A percentile compares a stretch with the other conserved stretches of the same genome.
These are phyloP conservation scores for Nicotiana noctiflora DNA, from an alignment of 257 asterid species.

Conservation along the genomic window DNA sequence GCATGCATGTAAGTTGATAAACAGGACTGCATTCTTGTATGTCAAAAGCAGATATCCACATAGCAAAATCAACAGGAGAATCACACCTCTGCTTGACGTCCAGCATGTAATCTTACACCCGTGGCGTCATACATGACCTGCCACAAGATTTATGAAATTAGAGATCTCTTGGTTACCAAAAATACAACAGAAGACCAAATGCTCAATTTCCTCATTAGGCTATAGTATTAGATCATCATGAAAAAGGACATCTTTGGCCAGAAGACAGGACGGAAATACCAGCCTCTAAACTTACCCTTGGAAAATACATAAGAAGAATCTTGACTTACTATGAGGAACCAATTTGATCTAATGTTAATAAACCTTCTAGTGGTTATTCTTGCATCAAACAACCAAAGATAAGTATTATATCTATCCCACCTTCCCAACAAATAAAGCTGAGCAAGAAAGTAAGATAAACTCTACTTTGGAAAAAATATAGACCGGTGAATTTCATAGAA, in stretches of 20 bases:
- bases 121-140: slow-evolving; percentile 25
- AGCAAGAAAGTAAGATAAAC: background rate
- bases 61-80: background rate
- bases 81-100: slow-evolving; percentile 21
- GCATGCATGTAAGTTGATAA: background rate
- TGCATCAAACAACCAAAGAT: background rate
- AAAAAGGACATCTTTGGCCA: background rate
- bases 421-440: background rate
- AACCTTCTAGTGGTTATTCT: background rate
- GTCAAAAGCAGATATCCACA: background rate
- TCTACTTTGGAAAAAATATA: background rate
- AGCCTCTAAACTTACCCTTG: background rate
- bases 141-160: slow-evolving; percentile 2
- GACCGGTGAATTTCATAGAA: background rate
- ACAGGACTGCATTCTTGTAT: background rate
- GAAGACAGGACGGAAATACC: background rate
- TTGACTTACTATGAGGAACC: background rate
- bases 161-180: slow-evolving; percentile 1
- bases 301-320: background rate
- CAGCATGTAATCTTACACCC: slow-evolving; percentile 21
- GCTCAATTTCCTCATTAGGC: background rate
- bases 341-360: background rate
- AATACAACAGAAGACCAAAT: background rate
- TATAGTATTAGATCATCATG: background rate
- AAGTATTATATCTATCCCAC: background rate